A percentile compares a stretch with the other conserved stretches of the same genome.
These are phyloP conservation scores for Pistacia integerrima DNA, from an alignment of 345 rosid genomes.

Conservation along the genomic window DNA sequence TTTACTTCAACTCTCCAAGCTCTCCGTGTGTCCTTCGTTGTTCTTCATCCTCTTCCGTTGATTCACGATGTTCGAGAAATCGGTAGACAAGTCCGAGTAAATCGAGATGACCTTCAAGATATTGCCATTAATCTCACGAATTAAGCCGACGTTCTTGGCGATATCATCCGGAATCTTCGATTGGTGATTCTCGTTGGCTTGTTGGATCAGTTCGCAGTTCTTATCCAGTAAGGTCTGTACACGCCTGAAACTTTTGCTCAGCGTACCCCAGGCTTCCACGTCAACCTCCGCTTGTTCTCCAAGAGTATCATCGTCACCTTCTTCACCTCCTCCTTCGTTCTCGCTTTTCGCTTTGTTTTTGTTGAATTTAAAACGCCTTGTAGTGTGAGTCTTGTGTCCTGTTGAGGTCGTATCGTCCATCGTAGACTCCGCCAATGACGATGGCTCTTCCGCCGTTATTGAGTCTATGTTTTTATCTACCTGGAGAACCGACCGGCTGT, in stretches of 20 bases:
- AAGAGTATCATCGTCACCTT: not conserved
- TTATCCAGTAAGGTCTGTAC: constrained; percentile 39
- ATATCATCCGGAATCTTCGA: constrained; percentile 42
- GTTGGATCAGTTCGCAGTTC: constrained; percentile 34
- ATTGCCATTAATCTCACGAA: constrained; percentile 38
- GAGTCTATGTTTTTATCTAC: not conserved
- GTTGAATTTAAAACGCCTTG: not conserved
- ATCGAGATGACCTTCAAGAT: constrained; percentile 36
- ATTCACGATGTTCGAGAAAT: constrained; percentile 28
- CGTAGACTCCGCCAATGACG: constrained; percentile 8
- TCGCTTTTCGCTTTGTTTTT: not conserved
- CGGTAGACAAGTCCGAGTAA: constrained; percentile 37
- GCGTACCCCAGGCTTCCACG: constrained; percentile 39
- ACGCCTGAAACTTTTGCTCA: constrained; percentile 34
- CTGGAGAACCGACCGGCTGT: not conserved
- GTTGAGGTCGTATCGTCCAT: constrained; percentile 22
- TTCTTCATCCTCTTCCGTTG: constrained; percentile 18
- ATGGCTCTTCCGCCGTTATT: not conserved
- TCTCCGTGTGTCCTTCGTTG: not conserved
- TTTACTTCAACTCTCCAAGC: not conserved
- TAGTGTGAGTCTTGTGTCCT: not conserved
- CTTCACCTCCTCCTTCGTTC: not conserved
- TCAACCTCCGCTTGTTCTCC: constrained; percentile 28
- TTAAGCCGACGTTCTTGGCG: constrained; percentile 29
- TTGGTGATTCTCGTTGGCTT: constrained; percentile 41